Percentiles rank a stretch among this genome's conserved stretches.
Evolutionary conservation across 2,329 filamentous ascomycete species (phyloP).

Genomic region (Calonectria ilicicola): DNA sequence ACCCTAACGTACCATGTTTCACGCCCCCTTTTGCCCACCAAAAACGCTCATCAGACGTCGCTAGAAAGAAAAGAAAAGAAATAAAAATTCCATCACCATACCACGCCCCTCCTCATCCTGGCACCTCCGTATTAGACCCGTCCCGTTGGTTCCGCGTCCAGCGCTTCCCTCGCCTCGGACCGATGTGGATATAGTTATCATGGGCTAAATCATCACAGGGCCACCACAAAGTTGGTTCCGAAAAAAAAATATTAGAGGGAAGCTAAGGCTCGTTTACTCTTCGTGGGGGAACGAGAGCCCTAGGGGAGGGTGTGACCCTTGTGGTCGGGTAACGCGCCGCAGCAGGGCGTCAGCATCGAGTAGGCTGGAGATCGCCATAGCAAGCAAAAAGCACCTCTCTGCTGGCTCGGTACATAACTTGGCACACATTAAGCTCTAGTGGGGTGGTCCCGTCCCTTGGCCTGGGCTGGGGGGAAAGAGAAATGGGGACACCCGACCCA

Average conservation of each 20-base stretch:
- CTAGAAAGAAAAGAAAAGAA: slow-evolving; percentile 6
- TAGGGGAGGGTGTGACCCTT: neutral
- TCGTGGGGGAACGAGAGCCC: neutral
- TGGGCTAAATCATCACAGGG: neutral
- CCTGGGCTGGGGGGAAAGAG: neutral
- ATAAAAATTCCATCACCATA: neutral
- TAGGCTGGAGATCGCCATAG: slow-evolving; percentile 32
- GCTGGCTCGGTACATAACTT: slow-evolving; percentile 4
- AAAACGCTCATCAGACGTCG: slow-evolving; percentile 7
- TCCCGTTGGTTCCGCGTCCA: slow-evolving; percentile 2
- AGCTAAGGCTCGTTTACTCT: neutral
- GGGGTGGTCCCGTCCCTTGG: slow-evolving; percentile 3
- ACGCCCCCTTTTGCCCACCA: neutral
- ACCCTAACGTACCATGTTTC: slow-evolving; percentile 4
- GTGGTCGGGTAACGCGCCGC: slow-evolving; percentile 7
- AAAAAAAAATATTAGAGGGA: neutral
- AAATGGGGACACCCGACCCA: slow-evolving; percentile 33
- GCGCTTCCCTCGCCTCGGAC: slow-evolving; percentile 15
- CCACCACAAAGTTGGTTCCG: neutral
- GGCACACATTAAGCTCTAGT: neutral
- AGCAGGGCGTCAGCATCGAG: neutral
- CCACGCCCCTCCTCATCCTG: neutral
- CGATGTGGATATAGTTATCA: neutral
- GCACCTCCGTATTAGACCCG: neutral
- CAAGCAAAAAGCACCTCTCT: neutral